Evolutionary conservation across 805 yeast genomes (phyloP).

Genomic region (Cyberlindnera samutprakarnensis): DNA sequence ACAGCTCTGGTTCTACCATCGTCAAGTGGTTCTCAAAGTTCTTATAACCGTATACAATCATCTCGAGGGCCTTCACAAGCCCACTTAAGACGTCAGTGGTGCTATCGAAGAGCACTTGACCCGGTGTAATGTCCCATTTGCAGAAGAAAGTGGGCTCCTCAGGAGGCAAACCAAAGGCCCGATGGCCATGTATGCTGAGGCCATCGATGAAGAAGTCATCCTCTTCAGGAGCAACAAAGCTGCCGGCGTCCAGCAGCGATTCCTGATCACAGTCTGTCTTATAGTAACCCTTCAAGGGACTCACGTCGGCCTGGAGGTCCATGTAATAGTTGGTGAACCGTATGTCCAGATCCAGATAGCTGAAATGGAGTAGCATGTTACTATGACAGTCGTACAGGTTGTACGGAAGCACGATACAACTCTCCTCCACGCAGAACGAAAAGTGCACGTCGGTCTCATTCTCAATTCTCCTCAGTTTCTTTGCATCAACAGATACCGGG

Average conservation of each 20-base stretch:
- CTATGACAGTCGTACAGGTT: conserved; percentile 58
- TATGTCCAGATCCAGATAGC: conserved; percentile 66
- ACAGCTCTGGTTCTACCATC: conserved; percentile 44
- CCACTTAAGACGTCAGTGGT: conserved; percentile 37
- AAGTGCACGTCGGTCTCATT: conserved; percentile 78
- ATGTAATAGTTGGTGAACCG: conserved; percentile 86
- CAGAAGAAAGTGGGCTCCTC: conserved; percentile 81
- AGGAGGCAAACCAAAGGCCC: conserved; percentile 92
- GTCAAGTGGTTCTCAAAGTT: conserved; percentile 75
- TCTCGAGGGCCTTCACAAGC: conserved; percentile 33
- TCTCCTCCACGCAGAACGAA: conserved; percentile 60
- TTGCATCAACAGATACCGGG: background rate
- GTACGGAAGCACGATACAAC: conserved; percentile 67
- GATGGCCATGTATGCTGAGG: conserved; percentile 68
- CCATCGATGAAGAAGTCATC: conserved; percentile 49
- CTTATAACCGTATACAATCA: conserved; percentile 53
- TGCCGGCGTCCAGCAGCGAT: conserved; percentile 9
- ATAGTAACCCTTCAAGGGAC: conserved; percentile 42
- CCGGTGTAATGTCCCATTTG: conserved; percentile 80
- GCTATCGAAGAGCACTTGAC: conserved; percentile 47
- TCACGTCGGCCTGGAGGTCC: conserved; percentile 76
- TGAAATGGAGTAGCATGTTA: conserved; percentile 55
- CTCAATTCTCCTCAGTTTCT: conserved; percentile 35
- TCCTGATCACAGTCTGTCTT: conserved; percentile 9
- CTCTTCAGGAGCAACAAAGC: conserved; percentile 5